phyloP scores from a whole-genome alignment of 352 stramenopile genomes.

The Globisporangium cederbergense region DNA sequence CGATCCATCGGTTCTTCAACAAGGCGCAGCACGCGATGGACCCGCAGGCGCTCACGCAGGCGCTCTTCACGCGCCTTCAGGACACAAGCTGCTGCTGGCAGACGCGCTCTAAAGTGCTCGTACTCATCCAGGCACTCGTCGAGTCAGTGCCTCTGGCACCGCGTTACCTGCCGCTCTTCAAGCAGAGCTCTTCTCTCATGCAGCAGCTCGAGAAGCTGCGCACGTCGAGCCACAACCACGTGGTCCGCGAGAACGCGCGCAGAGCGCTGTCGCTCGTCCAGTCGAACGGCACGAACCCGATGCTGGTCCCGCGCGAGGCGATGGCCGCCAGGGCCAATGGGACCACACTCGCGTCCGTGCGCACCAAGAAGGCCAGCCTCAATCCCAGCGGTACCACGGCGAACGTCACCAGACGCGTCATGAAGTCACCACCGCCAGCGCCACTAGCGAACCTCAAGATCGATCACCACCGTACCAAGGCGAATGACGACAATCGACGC shows the following conservation, averaged over 20 bases:
- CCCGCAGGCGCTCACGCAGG: conserved; percentile 23
- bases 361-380: conserved; percentile 1
- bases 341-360: conserved; percentile 6
- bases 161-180: conserved; percentile 32
- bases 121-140: conserved; percentile 53
- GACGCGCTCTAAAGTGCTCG: conserved; percentile 45
- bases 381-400: background rate
- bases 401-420: conserved; percentile 10
- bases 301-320: conserved; percentile 29
- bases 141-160: conserved; percentile 36
- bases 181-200: conserved; percentile 21
- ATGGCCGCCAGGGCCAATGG: background rate
- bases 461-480: conserved; percentile 13
- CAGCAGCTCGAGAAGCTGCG: conserved; percentile 35
- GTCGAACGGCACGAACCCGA: conserved; percentile 40
- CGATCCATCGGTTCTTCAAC: conserved; percentile 40
- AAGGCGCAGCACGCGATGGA: conserved; percentile 36
- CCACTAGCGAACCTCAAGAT: conserved; percentile 14
- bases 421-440: conserved; percentile 16
- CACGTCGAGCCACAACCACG: conserved; percentile 31
- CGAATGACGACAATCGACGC: conserved; percentile 3
- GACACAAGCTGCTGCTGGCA: conserved; percentile 40
- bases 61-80: conserved; percentile 37
- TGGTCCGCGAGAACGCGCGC: conserved; percentile 46
- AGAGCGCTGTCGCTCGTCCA: conserved; percentile 54